These are phyloP conservation scores for Daedaleopsis sinensis DNA, from an alignment of 768 basidiomycete genomes.

Conservation along the genomic window DNA sequence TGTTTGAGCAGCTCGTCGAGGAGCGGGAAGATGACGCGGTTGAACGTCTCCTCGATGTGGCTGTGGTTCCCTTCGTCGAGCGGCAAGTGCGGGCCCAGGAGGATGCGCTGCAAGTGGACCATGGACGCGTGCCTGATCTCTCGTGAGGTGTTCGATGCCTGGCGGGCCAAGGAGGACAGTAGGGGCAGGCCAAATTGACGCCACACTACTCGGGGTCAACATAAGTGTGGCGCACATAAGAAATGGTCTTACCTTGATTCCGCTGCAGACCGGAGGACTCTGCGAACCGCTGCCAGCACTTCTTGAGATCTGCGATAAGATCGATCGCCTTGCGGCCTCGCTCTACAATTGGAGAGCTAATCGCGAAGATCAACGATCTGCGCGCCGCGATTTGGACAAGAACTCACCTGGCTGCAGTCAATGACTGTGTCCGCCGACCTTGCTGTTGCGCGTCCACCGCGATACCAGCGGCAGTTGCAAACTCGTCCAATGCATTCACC, in stretches of 20 bases:
- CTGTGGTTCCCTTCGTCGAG: slow-evolving; percentile 58
- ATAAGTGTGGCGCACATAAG: background rate
- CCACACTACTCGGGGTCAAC: slow-evolving; percentile 55
- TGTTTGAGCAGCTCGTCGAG: slow-evolving; percentile 90
- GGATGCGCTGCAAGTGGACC: slow-evolving; percentile 62
- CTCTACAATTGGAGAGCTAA: slow-evolving; percentile 74
- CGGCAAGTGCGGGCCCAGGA: slow-evolving; percentile 75
- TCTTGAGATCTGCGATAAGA: slow-evolving; percentile 72
- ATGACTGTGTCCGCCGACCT: slow-evolving; percentile 29
- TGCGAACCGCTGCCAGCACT: slow-evolving; percentile 61
- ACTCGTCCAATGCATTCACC: slow-evolving; percentile 82
- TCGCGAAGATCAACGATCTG: background rate
- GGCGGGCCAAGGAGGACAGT: slow-evolving; percentile 71
- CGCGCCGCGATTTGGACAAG: background rate
- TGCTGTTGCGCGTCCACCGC: slow-evolving; percentile 61
- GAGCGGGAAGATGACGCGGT: slow-evolving; percentile 87
- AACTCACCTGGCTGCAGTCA: slow-evolving; percentile 30
- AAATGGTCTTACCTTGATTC: slow-evolving; percentile 41
- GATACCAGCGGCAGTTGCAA: slow-evolving; percentile 73
- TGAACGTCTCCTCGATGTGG: slow-evolving; percentile 84
- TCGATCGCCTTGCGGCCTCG: slow-evolving; percentile 87
- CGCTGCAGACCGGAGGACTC: slow-evolving; percentile 42
- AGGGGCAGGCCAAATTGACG: slow-evolving; percentile 75
- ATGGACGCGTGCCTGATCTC: slow-evolving; percentile 68
- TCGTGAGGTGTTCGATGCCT: slow-evolving; percentile 82